Evolutionary conservation across 2,329 filamentous ascomycete genomes (phyloP).

Genomic region (Colletotrichum eremochloae): DNA sequence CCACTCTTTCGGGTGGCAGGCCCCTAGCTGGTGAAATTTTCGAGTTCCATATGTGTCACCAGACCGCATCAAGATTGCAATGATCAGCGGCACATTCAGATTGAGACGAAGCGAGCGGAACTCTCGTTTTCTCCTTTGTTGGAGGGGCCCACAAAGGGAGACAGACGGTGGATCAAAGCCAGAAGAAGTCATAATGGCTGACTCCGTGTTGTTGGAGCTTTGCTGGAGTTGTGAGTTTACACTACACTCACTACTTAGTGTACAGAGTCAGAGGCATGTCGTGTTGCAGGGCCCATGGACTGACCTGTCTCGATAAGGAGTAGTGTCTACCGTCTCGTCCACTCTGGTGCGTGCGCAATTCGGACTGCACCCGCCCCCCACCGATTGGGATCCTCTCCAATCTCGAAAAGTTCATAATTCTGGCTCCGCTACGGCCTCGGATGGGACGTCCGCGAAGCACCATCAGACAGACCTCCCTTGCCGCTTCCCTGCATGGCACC

Average conservation of each 20-base stretch:
- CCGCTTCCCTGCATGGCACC: not conserved
- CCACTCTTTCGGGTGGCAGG: not conserved
- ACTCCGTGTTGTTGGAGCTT: slow-evolving; percentile 6
- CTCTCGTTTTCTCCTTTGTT: not conserved
- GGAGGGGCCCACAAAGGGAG: slow-evolving; percentile 19
- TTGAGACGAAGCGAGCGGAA: not conserved
- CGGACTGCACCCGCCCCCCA: slow-evolving; percentile 21
- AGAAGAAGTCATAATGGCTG: slow-evolving; percentile 5
- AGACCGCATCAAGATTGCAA: not conserved
- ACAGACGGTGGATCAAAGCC: slow-evolving; percentile 8
- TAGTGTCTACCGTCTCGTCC: not conserved
- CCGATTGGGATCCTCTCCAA: slow-evolving; percentile 31
- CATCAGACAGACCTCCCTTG: slow-evolving; percentile 28
- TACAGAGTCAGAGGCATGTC: not conserved
- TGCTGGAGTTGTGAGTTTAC: not conserved
- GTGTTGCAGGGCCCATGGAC: not conserved
- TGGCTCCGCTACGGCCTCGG: slow-evolving; percentile 34
- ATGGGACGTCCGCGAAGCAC: slow-evolving; percentile 30
- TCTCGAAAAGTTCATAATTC: slow-evolving; percentile 36
- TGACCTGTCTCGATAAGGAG: not conserved
- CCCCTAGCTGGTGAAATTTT: not conserved
- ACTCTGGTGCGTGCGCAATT: slow-evolving; percentile 1
- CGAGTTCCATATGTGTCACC: not conserved
- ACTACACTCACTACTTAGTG: not conserved
- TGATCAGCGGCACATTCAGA: slow-evolving; percentile 25